These are phyloP conservation scores for Papiliotrema flavescens DNA, from an alignment of 1,284 basidiomycete genomes.

Conservation along the genomic window DNA sequence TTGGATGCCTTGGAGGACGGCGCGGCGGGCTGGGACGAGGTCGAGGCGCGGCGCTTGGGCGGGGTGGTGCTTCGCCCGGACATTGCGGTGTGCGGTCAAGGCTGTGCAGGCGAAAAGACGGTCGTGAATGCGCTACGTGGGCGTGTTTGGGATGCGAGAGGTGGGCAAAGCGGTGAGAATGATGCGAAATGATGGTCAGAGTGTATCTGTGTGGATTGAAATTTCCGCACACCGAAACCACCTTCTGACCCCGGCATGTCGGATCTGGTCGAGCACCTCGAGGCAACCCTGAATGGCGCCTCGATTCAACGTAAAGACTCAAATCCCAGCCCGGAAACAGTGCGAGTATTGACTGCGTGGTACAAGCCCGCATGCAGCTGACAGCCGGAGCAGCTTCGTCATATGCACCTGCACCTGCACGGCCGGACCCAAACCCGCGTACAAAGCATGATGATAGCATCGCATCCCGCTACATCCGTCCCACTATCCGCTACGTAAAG, in stretches of 20 bases:
- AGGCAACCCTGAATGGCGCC: no score
- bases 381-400: neutral
- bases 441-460: neutral
- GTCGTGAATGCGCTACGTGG: no score
- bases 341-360: no score
- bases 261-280: no score
- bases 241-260: no score
- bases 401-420: neutral
- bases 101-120: no score
- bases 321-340: no score
- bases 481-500: neutral
- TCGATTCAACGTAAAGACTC: no score
- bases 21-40: conserved; percentile 8
- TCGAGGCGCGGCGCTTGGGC: conserved; percentile 29
- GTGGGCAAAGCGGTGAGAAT: neutral
- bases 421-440: neutral
- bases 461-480: neutral
- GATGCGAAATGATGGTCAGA: neutral
- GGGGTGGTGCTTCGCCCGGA: conserved; percentile 15
- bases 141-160: no score
- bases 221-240: conserved; percentile 8
- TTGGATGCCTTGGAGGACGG: conserved; percentile 33
- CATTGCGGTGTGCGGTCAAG: conserved; percentile 7
- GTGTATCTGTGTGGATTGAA: conserved; percentile 3
- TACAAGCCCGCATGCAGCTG: neutral